phyloP scores from a whole-genome alignment of 2,329 filamentous ascomycete species.

The Alternaria consortialis region DNA sequence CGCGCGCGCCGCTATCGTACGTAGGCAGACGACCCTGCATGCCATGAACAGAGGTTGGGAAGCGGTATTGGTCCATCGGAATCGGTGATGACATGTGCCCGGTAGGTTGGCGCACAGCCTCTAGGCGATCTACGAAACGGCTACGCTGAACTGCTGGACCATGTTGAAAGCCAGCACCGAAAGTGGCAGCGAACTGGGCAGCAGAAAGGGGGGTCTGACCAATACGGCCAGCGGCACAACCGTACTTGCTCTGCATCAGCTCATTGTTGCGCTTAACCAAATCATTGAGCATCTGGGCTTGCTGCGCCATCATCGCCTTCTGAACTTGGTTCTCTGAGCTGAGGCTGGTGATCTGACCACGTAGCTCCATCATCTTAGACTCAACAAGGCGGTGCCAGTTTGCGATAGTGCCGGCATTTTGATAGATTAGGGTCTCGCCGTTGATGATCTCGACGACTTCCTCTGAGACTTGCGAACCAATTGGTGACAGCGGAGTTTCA shows the following conservation, averaged over 20 bases:
- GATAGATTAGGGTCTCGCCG: conserved; percentile 13
- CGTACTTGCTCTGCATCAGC: background rate
- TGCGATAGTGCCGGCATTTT: background rate
- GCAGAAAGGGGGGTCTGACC: background rate
- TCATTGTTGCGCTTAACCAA: conserved; percentile 1
- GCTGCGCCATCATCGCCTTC: background rate
- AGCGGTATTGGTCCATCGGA: background rate
- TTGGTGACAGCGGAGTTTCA: background rate
- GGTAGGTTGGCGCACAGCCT: background rate
- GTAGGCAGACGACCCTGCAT: background rate
- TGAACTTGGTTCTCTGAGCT: background rate
- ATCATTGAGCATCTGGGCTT: background rate
- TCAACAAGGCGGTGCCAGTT: background rate
- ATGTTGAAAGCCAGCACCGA: background rate
- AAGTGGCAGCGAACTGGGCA: background rate
- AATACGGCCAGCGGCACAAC: background rate
- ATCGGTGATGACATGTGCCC: background rate
- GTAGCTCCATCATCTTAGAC: conserved; percentile 1
- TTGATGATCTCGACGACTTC: conserved; percentile 7
- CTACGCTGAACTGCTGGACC: background rate
- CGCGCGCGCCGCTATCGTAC: background rate
- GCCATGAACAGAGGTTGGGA: background rate
- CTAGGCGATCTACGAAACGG: background rate
- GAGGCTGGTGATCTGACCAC: background rate
- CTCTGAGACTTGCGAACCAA: background rate